Conservation (phyloP, 148 eudicot genomes). For the Camellia japonica region DNA sequence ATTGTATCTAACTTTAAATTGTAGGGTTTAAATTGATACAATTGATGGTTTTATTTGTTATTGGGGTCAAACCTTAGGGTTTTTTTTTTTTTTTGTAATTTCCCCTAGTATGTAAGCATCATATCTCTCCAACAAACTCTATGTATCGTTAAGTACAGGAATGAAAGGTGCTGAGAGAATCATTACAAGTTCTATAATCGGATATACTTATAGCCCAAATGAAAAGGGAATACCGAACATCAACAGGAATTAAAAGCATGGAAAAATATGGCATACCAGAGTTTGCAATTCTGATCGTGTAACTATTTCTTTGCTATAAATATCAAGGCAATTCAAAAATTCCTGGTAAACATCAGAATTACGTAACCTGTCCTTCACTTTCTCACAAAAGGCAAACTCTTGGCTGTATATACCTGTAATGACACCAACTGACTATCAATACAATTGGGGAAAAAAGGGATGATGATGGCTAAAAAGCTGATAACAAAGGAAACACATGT, state of each 20-base stretch:
- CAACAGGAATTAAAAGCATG: neutral
- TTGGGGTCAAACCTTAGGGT: too few species aligned
- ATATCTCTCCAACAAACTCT: neutral
- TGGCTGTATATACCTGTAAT: conserved; percentile 39
- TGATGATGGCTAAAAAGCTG: neutral
- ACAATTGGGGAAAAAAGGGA: neutral
- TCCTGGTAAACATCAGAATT: conserved; percentile 36
- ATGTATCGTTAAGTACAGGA: neutral
- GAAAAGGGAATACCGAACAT: neutral
- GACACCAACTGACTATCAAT: conserved; percentile 7
- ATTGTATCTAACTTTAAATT: too few species aligned
- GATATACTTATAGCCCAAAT: neutral
- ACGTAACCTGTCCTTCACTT: conserved; percentile 44
- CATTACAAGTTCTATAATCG: neutral
- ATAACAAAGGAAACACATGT: neutral
- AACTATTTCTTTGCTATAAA: conserved; percentile 33
- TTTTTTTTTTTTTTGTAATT: too few species aligned
- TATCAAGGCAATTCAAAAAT: conserved; percentile 37
- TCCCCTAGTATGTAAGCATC: neutral
- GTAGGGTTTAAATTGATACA: too few species aligned
- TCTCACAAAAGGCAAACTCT: conserved; percentile 42
- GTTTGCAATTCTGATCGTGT: conserved; percentile 32
- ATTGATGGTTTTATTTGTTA: too few species aligned
- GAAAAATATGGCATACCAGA: conserved; percentile 29
- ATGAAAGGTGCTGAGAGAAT: neutral